Evolutionary conservation across 345 rosid genomes (phyloP), one percentile per base, ranked within the genome.

Genomic region (Sonneratia caseolaris): DNA sequence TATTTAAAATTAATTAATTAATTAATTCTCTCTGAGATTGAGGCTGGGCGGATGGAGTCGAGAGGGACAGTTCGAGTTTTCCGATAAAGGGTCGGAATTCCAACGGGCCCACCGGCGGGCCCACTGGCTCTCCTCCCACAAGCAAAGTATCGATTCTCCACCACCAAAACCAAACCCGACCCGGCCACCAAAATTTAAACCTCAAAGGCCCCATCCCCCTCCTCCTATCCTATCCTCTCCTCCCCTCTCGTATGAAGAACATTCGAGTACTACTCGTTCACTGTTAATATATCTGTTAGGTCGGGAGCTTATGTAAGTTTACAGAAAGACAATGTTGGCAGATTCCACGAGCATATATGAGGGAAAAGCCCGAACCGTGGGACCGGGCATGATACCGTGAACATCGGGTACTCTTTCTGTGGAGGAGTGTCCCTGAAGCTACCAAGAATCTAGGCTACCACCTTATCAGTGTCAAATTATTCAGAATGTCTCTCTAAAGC

Each of bases 141-240:
- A 88, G 96, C 95, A 90, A 92, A 81, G 98, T 83, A 92, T 90
- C 80, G 80, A 90, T 90, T 87, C 94, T 82, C 71, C 56, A 0
- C 3, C 53, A 67, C 59, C 65, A 27, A 27, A 27, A 27, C 37
- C 68, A 36, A 14, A 13, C 37, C 68, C 12, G 21, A 13, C 14
- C 11, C 7, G 11, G 2, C 66, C 66, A 14, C 8, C 15, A 32
- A 40, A 40, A 40, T 40, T 40, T 40, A 4, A 64, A 32, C 22
- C 0, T 40, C 22, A 15, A 2, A 18, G 18, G 14, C 73, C 73
- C 68, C 35, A 27, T 1, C 32, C 32, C 32, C 32, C 32, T 27
- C 32, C 32, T 27, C 32, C 32, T 27, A 0, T 27, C 1, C 32
- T 27, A n/a, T 4, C 43, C 9, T 40, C n/a, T n/a, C n/a, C n/a